A percentile compares a stretch with the other conserved stretches of the same genome.
Conservation (phyloP, 225 moss, liverwort and hornwort species). For the Marchantia paleacea region DNA sequence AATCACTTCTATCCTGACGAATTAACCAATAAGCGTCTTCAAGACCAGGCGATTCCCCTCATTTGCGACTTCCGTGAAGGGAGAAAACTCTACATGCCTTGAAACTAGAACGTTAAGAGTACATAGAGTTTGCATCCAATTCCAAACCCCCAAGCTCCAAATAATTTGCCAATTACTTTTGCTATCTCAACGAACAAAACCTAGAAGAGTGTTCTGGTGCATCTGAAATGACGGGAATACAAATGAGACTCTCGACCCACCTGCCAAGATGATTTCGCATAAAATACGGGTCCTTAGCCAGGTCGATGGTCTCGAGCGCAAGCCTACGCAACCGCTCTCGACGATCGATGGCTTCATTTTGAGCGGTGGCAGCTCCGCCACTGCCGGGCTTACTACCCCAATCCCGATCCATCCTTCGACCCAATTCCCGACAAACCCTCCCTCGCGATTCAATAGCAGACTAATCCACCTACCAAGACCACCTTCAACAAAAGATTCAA, state of each 20-base stretch:
- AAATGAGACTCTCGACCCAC: constrained; percentile 23
- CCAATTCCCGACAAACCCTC: neutral
- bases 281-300: constrained; percentile 97
- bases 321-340: constrained; percentile 87
- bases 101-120: too few relatives aligned
- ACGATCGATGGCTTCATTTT: constrained; percentile 96
- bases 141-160: too few relatives aligned
- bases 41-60: neutral
- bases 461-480: neutral
- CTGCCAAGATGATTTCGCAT: constrained; percentile 99
- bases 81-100: too few relatives aligned
- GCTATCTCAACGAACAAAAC: too few relatives aligned
- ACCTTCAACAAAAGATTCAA: neutral
- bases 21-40: neutral
- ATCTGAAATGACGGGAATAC: too few relatives aligned
- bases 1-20: neutral
- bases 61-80: too few relatives aligned
- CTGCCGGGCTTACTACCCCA: constrained; percentile 99
- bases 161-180: too few relatives aligned
- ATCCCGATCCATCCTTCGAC: constrained; percentile 63
- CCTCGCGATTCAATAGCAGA: neutral
- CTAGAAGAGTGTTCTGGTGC: too few relatives aligned
- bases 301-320: constrained; percentile 93
- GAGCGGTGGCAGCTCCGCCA: constrained; percentile 88
- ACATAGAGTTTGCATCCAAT: too few relatives aligned